Conservation (phyloP, 2,329 filamentous ascomycete genomes). For the Pyrenochaeta sp. region DNA sequence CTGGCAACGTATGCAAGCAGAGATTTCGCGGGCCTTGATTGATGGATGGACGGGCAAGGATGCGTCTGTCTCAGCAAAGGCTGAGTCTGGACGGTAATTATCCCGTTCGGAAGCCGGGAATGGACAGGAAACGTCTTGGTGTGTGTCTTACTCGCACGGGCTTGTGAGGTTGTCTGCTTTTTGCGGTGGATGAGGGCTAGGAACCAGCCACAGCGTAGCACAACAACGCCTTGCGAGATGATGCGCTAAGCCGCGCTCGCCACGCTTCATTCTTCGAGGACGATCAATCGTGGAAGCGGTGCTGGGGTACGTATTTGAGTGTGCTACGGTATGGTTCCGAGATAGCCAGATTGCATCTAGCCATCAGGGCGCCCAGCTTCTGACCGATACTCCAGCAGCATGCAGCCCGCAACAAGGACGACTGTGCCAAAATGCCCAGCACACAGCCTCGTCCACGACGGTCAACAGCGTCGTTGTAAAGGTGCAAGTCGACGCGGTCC, state of each 20-base stretch:
- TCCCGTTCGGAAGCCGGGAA: not conserved
- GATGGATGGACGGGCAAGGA: conserved; percentile 12
- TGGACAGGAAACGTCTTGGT: not conserved
- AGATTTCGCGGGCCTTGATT: conserved; percentile 25
- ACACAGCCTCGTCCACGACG: conserved; percentile 17
- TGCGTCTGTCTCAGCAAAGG: conserved; percentile 5
- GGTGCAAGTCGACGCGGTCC: conserved; percentile 3
- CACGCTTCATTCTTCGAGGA: not conserved
- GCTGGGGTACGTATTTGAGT: no score
- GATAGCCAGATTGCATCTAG: no score
- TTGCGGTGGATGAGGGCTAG: conserved; percentile 15
- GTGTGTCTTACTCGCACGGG: not conserved
- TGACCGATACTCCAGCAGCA: conserved; percentile 13
- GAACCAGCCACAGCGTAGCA: conserved; percentile 5
- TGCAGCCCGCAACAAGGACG: conserved; percentile 5
- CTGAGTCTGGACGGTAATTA: conserved; percentile 5
- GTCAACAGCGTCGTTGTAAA: not conserved
- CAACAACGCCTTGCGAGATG: not conserved
- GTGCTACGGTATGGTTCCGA: no score
- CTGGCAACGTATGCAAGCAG: conserved; percentile 9
- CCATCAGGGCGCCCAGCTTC: not conserved
- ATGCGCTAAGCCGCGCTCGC: not conserved
- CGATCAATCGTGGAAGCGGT: not conserved
- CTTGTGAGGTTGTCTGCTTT: conserved; percentile 14
- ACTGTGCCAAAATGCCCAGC: conserved; percentile 17